These are phyloP conservation scores for Crotalaria pallida DNA, from an alignment of 306 rosid species.

Conservation along the genomic window DNA sequence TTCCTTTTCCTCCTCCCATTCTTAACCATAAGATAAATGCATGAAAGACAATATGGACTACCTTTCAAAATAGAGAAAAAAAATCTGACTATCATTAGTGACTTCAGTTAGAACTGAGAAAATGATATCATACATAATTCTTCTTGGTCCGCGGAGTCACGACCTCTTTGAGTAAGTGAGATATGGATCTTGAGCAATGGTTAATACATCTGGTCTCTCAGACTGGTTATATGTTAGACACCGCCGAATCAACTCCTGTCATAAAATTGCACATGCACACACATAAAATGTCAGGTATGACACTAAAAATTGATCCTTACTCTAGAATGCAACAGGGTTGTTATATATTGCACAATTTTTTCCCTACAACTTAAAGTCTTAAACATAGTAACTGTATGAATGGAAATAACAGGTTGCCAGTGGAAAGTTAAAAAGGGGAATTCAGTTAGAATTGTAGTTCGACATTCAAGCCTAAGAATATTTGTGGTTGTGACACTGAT, in stretches of 20 bases:
- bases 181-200: constrained; percentile 87
- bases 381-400: neutral
- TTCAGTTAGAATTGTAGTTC: neutral
- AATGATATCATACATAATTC: constrained; percentile 23
- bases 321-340: neutral
- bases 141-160: constrained; percentile 9
- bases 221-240: constrained; percentile 89
- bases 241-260: constrained; percentile 80
- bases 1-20: neutral
- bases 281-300: constrained; percentile 11
- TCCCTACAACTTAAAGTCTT: neutral
- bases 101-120: constrained; percentile 32
- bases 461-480: neutral
- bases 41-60: constrained; percentile 9
- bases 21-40: constrained; percentile 15
- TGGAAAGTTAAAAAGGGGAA: neutral
- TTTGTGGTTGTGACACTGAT: neutral
- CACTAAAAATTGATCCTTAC: neutral
- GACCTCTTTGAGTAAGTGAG: constrained; percentile 74
- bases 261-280: neutral
- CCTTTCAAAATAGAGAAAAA: constrained; percentile 24
- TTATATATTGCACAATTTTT: neutral
- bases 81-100: constrained; percentile 23
- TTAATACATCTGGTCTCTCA: constrained; percentile 90
- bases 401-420: neutral